Evolutionary conservation across 2,329 filamentous ascomycete species (phyloP).

Genomic region (Colletotrichum gloeosporioides): DNA sequence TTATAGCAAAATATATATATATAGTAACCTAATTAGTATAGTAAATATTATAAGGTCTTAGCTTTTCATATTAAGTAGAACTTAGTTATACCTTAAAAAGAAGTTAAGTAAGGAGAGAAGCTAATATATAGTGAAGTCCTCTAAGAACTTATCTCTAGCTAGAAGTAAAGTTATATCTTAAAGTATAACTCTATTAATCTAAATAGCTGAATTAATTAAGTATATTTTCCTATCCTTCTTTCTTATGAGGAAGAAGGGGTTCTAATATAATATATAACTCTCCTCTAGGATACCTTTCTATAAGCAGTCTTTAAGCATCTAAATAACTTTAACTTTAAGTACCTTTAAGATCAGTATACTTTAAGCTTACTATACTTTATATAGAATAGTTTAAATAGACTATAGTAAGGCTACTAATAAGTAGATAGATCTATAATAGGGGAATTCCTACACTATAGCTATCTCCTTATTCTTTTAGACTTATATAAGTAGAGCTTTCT

Average conservation of each 20-base stretch:
- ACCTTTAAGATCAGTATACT: not conserved
- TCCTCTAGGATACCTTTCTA: not conserved
- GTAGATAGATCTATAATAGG: not conserved
- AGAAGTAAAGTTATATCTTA: not conserved
- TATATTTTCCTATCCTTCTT: not conserved
- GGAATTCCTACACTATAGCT: not conserved
- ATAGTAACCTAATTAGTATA: not conserved
- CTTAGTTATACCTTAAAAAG: not conserved
- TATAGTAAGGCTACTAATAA: not conserved
- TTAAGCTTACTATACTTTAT: not conserved
- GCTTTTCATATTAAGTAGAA: not conserved
- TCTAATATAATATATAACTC: not conserved
- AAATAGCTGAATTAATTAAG: not conserved
- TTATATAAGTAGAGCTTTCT: not conserved
- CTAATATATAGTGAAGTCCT: not conserved
- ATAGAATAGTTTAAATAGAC: not conserved
- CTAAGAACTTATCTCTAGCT: not conserved
- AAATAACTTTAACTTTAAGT: not conserved
- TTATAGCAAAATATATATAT: not conserved
- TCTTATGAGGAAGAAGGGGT: not conserved
- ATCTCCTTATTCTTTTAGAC: not conserved
- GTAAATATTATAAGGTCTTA: not conserved
- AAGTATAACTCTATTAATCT: not conserved
- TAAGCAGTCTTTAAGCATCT: not conserved
- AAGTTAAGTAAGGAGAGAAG: not conserved